Base-by-base conservation (phyloP, 2,329 filamentous ascomycete genomes). In the Phialophora macrospora region DNA sequence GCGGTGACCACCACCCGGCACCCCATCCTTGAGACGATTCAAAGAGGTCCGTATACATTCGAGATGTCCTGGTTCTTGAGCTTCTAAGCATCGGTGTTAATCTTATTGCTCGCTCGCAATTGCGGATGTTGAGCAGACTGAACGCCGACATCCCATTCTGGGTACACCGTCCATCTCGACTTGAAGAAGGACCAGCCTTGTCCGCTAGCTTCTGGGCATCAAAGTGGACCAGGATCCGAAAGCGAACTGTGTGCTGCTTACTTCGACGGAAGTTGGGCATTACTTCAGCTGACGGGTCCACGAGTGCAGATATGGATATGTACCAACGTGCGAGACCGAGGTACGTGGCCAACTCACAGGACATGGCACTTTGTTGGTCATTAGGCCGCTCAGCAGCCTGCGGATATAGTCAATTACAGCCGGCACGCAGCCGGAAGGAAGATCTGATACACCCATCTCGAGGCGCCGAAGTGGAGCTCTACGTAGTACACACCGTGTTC, bases 201-300 rank as follows among this genome's bases (percentile, higher is more conserved):
- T 60, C 44, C 17, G 57, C 44, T 60, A 52, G 30, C 41, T 58
- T 30, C 8, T 24, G 32, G 28, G 51, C 51, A 32, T 54, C 6
- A 7, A 32, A 32, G 51, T 32, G 24, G 51, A 54, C 51, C 24
- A 54, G 26, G 1, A 4, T 26, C 52, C 14, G 24, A 4, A 9
- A 30, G 14, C 30, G 34, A 8, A 52, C 24, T 32, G 26, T 30
- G 57, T 3, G 9, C 20, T 30, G 58, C 58, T 60, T 60, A 52
- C 32, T 30, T 24, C 14, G 30, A 14, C 34, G 11, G 7, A 12
- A 24, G n/a, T 60, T 28, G n/a, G 44, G 44, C 38, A 52, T 63
- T 59, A 63, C 61, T 63, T 63, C 61, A 63, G 61, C 61, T 63
- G 44, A 63, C 52, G 52, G 28, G 52, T 28, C 34, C 20, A 24